These are phyloP conservation scores for Xerocomus brunneocitrinus DNA, from an alignment of 768 basidiomycete species.

Conservation along the genomic window DNA sequence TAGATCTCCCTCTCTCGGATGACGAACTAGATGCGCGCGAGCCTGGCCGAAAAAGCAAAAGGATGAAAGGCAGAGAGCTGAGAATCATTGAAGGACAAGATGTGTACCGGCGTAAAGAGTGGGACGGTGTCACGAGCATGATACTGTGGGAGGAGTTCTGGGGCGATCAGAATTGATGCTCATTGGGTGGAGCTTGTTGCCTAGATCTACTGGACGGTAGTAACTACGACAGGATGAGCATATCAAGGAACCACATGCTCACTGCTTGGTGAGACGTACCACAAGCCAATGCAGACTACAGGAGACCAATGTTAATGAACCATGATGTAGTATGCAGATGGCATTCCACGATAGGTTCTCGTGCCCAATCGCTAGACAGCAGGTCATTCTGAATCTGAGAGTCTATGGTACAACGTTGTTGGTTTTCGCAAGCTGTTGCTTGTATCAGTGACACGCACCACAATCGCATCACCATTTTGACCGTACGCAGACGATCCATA, in stretches of 20 bases:
- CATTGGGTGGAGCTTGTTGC: not conserved
- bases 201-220: not conserved
- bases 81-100: slow-evolving; percentile 76
- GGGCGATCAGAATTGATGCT: slow-evolving; percentile 9
- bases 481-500: not conserved
- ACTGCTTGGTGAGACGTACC: not conserved
- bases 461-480: not conserved
- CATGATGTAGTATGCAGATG: too few species aligned
- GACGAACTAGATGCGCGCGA: slow-evolving; percentile 67
- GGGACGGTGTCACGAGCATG: slow-evolving; percentile 31
- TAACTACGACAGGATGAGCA: not conserved
- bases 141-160: slow-evolving; percentile 34
- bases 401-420: too few species aligned
- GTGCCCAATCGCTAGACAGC: too few species aligned
- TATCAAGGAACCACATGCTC: not conserved
- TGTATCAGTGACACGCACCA: too few species aligned
- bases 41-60: slow-evolving; percentile 57
- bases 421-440: too few species aligned
- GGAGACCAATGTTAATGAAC: too few species aligned
- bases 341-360: too few species aligned
- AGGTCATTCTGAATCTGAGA: too few species aligned
- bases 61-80: slow-evolving; percentile 86
- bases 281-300: too few species aligned
- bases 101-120: slow-evolving; percentile 48
- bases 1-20: slow-evolving; percentile 60